Percentiles rank a stretch among this genome's conserved stretches.
phyloP scores from a whole-genome alignment of 164 flowering plant species.

The Protea cynaroides region DNA sequence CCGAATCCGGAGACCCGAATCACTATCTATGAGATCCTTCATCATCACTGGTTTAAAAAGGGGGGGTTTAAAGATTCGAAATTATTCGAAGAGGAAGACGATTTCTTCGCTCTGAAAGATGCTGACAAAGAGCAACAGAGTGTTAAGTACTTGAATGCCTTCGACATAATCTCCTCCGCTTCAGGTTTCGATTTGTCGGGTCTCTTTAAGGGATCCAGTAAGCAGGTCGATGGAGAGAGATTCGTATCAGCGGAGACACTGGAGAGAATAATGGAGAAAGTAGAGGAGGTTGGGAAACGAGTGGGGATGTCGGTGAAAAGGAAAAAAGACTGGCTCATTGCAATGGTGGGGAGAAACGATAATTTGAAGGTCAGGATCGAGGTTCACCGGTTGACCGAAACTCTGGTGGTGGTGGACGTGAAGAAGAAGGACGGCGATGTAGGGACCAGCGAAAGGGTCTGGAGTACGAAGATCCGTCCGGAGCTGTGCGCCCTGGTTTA shows the following conservation, averaged over 20 bases:
- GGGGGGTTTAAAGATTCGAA: conserved; percentile 33
- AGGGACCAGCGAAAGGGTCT: conserved; percentile 11
- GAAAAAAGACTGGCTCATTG: conserved; percentile 17
- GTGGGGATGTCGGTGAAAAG: conserved; percentile 18
- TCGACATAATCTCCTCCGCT: conserved; percentile 64
- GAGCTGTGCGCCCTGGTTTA: conserved; percentile 23
- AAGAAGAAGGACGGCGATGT: conserved; percentile 10
- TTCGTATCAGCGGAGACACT: conserved; percentile 37
- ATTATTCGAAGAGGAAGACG: conserved; percentile 17
- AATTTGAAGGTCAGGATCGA: conserved; percentile 19
- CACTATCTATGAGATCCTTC: conserved; percentile 45
- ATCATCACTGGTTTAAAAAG: conserved; percentile 49
- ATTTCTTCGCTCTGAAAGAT: conserved; percentile 3
- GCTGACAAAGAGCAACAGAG: conserved; percentile 1
- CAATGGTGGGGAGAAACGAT: conserved; percentile 35
- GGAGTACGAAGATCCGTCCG: conserved; percentile 37
- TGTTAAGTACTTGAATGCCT: conserved; percentile 45
- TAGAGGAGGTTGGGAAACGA: conserved; percentile 27
- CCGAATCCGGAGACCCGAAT: conserved; percentile 48
- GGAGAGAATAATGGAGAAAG: conserved; percentile 27
- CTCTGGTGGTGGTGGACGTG: conserved; percentile 37
- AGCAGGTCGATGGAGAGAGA: conserved; percentile 13
- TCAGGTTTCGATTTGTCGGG: conserved; percentile 51
- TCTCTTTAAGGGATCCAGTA: conserved; percentile 23
- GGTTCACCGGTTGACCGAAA: conserved; percentile 35